phyloP scores from a whole-genome alignment of 129 eudicot genomes.

The Flaveria linearis region DNA sequence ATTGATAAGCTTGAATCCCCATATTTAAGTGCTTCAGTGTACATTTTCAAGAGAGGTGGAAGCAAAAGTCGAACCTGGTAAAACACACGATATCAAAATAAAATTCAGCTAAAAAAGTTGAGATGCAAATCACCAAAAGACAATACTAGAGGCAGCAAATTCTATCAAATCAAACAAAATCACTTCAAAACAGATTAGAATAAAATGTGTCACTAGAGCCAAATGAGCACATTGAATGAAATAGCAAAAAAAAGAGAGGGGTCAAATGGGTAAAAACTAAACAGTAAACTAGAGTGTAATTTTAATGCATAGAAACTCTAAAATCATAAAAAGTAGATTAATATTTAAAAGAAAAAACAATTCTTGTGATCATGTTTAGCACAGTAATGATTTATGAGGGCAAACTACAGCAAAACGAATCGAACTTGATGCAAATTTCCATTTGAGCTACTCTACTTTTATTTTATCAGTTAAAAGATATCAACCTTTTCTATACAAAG shows the following conservation, averaged over 20 bases:
- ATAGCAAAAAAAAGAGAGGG: background rate
- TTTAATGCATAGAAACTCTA: background rate
- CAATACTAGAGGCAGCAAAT: background rate
- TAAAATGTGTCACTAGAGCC: background rate
- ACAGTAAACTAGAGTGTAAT: background rate
- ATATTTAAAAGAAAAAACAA: background rate
- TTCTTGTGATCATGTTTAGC: no score
- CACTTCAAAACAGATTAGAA: background rate
- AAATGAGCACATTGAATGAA: background rate
- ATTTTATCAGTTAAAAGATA: background rate
- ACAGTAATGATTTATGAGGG: background rate
- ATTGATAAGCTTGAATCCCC: slow-evolving; percentile 67
- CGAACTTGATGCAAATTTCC: background rate
- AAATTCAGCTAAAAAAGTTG: background rate
- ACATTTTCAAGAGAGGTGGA: slow-evolving; percentile 62
- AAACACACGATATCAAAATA: slow-evolving; percentile 2
- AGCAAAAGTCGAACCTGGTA: slow-evolving; percentile 72
- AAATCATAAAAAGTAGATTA: background rate
- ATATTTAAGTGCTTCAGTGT: slow-evolving; percentile 54
- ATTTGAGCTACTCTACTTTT: background rate
- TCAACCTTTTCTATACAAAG: background rate
- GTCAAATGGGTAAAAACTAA: background rate
- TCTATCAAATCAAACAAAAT: background rate
- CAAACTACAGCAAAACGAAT: background rate
- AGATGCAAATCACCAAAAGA: background rate